Evolutionary conservation across 805 yeast genomes (phyloP).

Genomic region (Sugiyamaella boreocaroliniensis): DNA sequence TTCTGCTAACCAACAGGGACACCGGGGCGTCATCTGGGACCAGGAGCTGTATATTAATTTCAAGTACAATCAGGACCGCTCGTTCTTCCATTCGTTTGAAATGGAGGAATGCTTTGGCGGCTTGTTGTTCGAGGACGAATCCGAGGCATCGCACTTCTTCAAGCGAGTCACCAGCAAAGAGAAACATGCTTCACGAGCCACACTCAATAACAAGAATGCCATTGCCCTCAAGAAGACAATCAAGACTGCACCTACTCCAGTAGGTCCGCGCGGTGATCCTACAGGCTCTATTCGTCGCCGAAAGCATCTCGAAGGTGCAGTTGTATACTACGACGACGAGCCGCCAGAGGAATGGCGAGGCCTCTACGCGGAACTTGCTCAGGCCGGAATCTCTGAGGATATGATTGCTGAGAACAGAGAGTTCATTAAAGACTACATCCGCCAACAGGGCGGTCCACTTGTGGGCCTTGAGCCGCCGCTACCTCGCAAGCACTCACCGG

Average conservation of each 20-base stretch:
- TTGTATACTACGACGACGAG: slow-evolving; percentile 60
- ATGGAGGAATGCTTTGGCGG: slow-evolving; percentile 86
- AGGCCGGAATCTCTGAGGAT: slow-evolving; percentile 76
- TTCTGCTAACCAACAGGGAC: slow-evolving; percentile 29
- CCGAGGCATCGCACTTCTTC: slow-evolving; percentile 78
- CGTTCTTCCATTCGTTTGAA: slow-evolving; percentile 93
- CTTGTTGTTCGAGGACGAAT: slow-evolving; percentile 77
- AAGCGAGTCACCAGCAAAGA: slow-evolving; percentile 69
- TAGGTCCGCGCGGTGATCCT: slow-evolving; percentile 64
- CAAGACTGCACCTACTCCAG: slow-evolving; percentile 26
- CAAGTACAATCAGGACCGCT: slow-evolving; percentile 86
- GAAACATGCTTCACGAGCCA: slow-evolving; percentile 81
- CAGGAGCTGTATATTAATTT: slow-evolving; percentile 88
- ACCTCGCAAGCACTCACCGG: slow-evolving; percentile 46
- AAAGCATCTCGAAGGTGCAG: slow-evolving; percentile 27
- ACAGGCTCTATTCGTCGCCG: slow-evolving; percentile 28
- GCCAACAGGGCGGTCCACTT: slow-evolving; percentile 69
- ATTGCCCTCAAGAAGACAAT: slow-evolving; percentile 62
- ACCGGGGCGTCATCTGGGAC: slow-evolving; percentile 91
- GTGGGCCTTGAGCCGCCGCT: slow-evolving; percentile 81
- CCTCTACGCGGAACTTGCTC: slow-evolving; percentile 62
- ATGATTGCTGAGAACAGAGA: slow-evolving; percentile 83
- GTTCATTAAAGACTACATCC: slow-evolving; percentile 71
- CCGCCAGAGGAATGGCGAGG: slow-evolving; percentile 85
- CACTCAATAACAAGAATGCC: slow-evolving; percentile 81